These are phyloP conservation scores for Erythrophleum ivorense DNA, from an alignment of 331 rosid genomes.

Conservation along the genomic window DNA sequence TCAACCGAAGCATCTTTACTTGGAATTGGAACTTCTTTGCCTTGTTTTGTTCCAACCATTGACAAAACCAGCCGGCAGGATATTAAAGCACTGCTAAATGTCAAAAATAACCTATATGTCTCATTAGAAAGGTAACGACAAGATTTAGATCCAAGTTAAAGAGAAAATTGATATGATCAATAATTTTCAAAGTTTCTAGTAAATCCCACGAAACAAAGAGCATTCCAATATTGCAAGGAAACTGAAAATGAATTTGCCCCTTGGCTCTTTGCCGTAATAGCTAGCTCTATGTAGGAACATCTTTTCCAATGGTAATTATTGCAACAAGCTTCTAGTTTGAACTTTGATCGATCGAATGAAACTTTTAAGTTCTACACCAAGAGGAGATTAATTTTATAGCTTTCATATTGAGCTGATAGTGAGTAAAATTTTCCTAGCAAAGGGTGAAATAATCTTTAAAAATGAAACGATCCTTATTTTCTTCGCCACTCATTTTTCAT, in stretches of 20 bases:
- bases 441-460: no score
- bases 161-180: conserved; percentile 8
- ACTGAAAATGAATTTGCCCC: background rate
- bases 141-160: conserved; percentile 8
- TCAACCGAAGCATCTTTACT: no score
- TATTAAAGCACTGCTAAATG: background rate
- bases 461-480: no score
- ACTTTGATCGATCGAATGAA: no score
- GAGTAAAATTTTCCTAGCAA: no score
- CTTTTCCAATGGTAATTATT: background rate
- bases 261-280: background rate
- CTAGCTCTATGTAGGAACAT: background rate
- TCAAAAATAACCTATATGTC: no score
- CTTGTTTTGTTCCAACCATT: no score
- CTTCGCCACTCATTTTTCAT: no score
- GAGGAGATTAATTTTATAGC: no score
- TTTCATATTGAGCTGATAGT: no score
- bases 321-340: background rate
- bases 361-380: no score
- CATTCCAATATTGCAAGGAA: conserved; percentile 29
- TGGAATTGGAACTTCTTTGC: no score
- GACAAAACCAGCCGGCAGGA: background rate
- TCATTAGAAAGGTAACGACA: background rate
- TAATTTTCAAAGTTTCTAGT: conserved; percentile 3
- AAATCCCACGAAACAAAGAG: background rate